These are phyloP conservation scores for Dictyostelium purpureum DNA, from an alignment of 78 protist genomes.

Conservation along the genomic window DNA sequence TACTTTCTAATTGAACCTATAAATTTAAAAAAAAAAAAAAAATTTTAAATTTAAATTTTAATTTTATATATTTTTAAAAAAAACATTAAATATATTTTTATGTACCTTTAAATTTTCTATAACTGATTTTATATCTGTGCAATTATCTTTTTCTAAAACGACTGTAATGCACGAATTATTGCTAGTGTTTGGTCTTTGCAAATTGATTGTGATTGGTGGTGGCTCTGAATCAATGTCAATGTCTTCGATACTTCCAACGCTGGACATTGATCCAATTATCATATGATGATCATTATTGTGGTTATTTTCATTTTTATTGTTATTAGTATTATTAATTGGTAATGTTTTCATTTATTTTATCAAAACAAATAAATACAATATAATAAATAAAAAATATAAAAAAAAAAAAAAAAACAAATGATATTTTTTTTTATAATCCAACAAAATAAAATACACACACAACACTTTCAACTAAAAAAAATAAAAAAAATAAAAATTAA, in stretches of 20 bases:
- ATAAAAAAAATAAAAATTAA: too few species aligned
- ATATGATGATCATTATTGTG: too few species aligned
- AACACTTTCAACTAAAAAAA: too few species aligned
- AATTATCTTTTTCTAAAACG: background rate
- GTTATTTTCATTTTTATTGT: too few species aligned
- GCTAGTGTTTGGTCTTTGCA: background rate
- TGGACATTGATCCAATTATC: too few species aligned
- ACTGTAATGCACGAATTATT: background rate
- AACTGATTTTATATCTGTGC: background rate
- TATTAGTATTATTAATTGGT: too few species aligned
- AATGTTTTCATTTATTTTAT: too few species aligned
- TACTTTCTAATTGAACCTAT: conserved; percentile 2
- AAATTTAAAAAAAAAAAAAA: background rate
- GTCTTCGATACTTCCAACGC: background rate
- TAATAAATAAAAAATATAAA: too few species aligned
- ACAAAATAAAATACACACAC: too few species aligned
- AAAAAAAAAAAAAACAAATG: too few species aligned
- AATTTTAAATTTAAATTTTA: background rate
- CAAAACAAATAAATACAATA: too few species aligned
- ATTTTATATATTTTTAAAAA: background rate
- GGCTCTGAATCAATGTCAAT: background rate
- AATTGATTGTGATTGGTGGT: background rate
- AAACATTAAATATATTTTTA: background rate
- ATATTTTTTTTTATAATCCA: too few species aligned
- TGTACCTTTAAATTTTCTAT: background rate